Base-by-base conservation (phyloP, 108 stramenopile genomes). In the Nitzschia putrida region DNA sequence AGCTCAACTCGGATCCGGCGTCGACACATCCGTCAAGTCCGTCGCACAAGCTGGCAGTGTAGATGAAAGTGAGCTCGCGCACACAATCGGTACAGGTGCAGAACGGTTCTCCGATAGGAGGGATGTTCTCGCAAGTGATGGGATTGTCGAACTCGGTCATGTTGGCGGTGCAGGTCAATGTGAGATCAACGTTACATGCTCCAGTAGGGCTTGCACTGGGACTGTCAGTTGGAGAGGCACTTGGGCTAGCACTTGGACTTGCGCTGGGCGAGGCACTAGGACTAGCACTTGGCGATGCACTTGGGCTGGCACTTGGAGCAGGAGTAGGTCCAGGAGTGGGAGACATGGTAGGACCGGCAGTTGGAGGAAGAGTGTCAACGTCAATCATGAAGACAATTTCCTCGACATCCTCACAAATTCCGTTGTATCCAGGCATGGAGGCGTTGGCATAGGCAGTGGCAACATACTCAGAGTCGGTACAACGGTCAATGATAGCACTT, bases 111-210 rank as follows among this genome's bases (percentile, higher is more conserved):
- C 42, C 55, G 8, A 59, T 57, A 20, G 22, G 54, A 72, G 63
- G 61, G 25, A 72, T 63, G 7, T 38, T 25, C n/a, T 71, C 69
- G 23, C 69, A 71, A 6, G 45, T 25, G 57, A 71, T 69, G 3
- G 43, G 18, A 10, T 25, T 24, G 23, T 20, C 56, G 13, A 29
- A 29, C 20, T 34, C 66, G 6, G 42, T 47, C 50, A 51, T 53
- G 22, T 41, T 21, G 16, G 44, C 66, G 10, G 74, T 68, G 44
- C 74, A 74, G 44, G 52, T 68, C 42, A 74, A 45, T 11, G 11
- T 26, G 3, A 66, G 45, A 22, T 51, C 58, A 26, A 50, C 44
- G n/a, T 16, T 20, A 61, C 74, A 74, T 16, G 11, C 26, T 65
- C 58, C 69, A 18, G 58, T 26, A 1, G 58, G 58, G 16, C 13